Conservation (phyloP, 177 flowering plant genomes). For the Vitis hybrid region DNA sequence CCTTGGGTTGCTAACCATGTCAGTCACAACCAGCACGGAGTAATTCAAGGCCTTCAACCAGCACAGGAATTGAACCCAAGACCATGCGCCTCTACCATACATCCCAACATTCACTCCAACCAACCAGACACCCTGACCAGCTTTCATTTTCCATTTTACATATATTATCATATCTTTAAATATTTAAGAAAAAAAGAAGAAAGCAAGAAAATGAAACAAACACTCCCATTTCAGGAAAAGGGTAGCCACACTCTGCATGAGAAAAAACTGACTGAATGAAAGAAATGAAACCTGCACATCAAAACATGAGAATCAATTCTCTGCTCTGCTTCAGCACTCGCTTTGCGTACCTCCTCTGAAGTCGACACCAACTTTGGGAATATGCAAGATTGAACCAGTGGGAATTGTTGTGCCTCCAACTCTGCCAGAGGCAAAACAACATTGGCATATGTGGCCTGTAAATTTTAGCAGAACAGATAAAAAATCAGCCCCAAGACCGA, state of each 20-base stretch:
- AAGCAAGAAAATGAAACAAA: background rate
- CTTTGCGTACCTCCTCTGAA: conserved; percentile 71
- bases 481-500: background rate
- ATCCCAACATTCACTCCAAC: no score
- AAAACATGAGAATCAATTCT: conserved; percentile 68
- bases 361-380: conserved; percentile 74
- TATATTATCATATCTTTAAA: no score
- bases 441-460: conserved; percentile 70
- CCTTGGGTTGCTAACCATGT: no score
- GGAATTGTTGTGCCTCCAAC: conserved; percentile 75
- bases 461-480: background rate
- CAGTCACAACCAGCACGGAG: no score
- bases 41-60: no score
- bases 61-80: no score
- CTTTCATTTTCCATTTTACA: no score
- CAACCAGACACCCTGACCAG: no score
- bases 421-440: conserved; percentile 75
- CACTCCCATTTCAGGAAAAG: no score
- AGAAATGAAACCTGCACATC: conserved; percentile 58
- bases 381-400: conserved; percentile 80
- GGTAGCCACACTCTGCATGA: background rate
- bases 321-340: conserved; percentile 90
- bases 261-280: background rate
- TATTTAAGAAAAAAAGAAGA: background rate
- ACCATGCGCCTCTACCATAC: no score